Evolutionary conservation across 441 rosid genomes (phyloP), one percentile per base, ranked within the genome.

Genomic region (Mallotus japonicus): DNA sequence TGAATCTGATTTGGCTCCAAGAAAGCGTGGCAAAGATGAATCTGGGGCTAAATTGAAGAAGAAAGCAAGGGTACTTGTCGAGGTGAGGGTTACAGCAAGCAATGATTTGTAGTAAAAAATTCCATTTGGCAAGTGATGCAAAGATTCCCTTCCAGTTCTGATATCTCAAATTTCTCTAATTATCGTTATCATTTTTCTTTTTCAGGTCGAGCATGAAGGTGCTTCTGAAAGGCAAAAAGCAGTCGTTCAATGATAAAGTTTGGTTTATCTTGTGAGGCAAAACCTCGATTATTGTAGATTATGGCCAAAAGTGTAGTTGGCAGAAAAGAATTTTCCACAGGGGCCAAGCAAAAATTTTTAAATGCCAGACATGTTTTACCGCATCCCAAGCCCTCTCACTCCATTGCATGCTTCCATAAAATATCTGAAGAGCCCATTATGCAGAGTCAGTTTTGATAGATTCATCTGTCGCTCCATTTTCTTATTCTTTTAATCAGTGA

Each of bases 151-250:
- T 56, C 20, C 20, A 69, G 47, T 24, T 54, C 28, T 3, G 12
- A 16, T 62, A 42, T 62, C 32, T 1, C 9, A 44, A 61, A 14
- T n/a, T 68, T 9, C 1, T 15, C 34, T 50, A 8, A n/a, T 19
- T 11, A 42, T 58, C 37, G 19, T 13, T 9, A 14, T 62, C n/a
- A 32, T 65, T 40, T 17, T 2, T 16, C n/a, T 72, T 22, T 65
- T 8, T 67, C 82, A 89, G 91, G 87, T 89, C 53, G 93, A 89
- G 82, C 76, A 75, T 60, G 91, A 89, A 81, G 87, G 80, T 79
- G 83, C 76, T 46, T 80, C 74, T 60, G 86, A 78, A 55, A 82
- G 83, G 64, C 83, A 64, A 57, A 65, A 67, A n/a, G 75, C 80
- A 12, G 76, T 54, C 65, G 72, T 3, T 77, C 75, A 79, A 56